Evolutionary conservation across 768 basidiomycete genomes (phyloP).

Genomic region (Boletellus ananiceps): DNA sequence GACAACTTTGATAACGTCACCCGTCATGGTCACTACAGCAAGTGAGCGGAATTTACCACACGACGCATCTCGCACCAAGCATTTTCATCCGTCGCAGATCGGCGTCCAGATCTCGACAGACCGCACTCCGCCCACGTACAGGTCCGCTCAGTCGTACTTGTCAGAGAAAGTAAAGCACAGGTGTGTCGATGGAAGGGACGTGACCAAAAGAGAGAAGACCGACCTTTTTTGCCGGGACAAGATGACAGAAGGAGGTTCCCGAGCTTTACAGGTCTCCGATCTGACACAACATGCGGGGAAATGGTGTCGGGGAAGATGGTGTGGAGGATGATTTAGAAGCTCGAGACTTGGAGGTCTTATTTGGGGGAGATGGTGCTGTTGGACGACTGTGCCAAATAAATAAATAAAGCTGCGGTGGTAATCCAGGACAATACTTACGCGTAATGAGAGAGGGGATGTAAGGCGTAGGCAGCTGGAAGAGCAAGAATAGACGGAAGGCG

Average conservation of each 20-base stretch:
- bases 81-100: constrained; percentile 74
- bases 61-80: constrained; percentile 71
- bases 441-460: constrained; percentile 14
- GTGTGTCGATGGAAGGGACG: not conserved
- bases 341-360: constrained; percentile 12
- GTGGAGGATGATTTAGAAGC: constrained; percentile 6
- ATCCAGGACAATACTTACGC: constrained; percentile 8
- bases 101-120: constrained; percentile 74
- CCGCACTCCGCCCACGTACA: constrained; percentile 70
- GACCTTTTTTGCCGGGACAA: constrained; percentile 94
- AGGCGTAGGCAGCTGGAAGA: constrained; percentile 9
- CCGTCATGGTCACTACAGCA: not conserved
- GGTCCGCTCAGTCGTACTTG: constrained; percentile 71
- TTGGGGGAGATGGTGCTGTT: constrained; percentile 16
- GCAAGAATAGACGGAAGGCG: constrained; percentile 10
- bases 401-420: not conserved
- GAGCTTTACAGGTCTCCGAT: constrained; percentile 34
- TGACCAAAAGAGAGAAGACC: constrained; percentile 3
- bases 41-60: constrained; percentile 51
- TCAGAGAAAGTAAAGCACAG: not conserved
- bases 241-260: constrained; percentile 90
- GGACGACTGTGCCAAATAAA: constrained; percentile 13
- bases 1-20: constrained; percentile 47
- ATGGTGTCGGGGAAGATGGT: constrained; percentile 4
- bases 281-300: constrained; percentile 5